These are phyloP conservation scores for Acer yangbiense DNA, from an alignment of 345 rosid genomes.

Conservation along the genomic window DNA sequence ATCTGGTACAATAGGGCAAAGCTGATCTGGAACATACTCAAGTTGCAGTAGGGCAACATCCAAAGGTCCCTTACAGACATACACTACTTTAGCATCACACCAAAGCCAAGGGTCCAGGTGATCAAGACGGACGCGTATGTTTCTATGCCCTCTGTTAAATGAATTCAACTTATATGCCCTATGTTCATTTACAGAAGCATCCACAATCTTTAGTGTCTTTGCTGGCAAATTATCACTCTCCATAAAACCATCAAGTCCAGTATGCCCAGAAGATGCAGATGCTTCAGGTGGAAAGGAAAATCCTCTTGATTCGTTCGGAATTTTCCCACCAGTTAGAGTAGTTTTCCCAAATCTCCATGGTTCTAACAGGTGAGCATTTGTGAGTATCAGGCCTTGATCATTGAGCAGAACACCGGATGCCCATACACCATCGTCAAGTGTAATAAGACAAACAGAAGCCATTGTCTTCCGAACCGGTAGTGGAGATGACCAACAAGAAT, in stretches of 20 bases:
- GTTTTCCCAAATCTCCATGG: conserved; percentile 95
- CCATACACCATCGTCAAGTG: conserved; percentile 78
- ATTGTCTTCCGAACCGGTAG: conserved; percentile 55
- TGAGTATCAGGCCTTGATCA: conserved; percentile 75
- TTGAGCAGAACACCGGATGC: conserved; percentile 91
- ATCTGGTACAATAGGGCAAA: conserved; percentile 53
- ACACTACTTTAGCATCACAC: conserved; percentile 73
- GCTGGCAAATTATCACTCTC: conserved; percentile 28
- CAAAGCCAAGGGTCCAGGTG: conserved; percentile 73
- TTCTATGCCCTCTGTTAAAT: conserved; percentile 38
- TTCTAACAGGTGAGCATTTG: conserved; percentile 94
- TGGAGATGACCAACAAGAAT: conserved; percentile 24
- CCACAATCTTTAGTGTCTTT: conserved; percentile 22
- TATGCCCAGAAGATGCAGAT: conserved; percentile 28
- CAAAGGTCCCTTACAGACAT: conserved; percentile 72
- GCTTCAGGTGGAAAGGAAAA: conserved; percentile 31
- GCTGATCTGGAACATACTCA: conserved; percentile 53
- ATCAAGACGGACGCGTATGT: conserved; percentile 71
- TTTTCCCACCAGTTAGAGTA: conserved; percentile 41
- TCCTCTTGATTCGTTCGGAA: conserved; percentile 21
- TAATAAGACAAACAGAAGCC: conserved; percentile 82
- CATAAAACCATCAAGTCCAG: conserved; percentile 30
- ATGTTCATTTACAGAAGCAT: conserved; percentile 29
- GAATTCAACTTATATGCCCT: conserved; percentile 38
- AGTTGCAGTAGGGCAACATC: conserved; percentile 89